Percentiles rank a stretch among this genome's conserved stretches.
Conservation (phyloP, 2,329 filamentous ascomycete genomes). For the Trichoderma semiorbis region DNA sequence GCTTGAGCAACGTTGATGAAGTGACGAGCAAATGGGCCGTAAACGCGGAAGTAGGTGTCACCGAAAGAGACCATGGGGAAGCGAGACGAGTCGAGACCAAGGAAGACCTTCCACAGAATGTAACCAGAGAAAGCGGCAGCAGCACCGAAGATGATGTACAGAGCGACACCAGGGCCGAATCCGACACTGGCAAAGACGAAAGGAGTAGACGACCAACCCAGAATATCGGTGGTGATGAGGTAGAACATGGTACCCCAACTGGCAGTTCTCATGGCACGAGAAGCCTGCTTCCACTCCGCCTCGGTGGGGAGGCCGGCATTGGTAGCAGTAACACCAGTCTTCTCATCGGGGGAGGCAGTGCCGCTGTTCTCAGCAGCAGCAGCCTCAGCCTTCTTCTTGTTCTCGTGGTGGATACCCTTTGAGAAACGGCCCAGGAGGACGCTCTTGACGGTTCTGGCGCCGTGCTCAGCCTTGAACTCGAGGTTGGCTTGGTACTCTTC, state of each 20-base stretch:
- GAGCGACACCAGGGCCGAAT: slow-evolving; percentile 12
- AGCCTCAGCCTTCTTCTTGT: slow-evolving; percentile 14
- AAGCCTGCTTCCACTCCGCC: slow-evolving; percentile 13
- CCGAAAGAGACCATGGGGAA: slow-evolving; percentile 15
- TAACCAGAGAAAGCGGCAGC: slow-evolving; percentile 9
- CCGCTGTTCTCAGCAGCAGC: not conserved
- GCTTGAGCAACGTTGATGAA: slow-evolving; percentile 14
- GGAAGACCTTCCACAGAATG: slow-evolving; percentile 13
- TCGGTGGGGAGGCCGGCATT: not conserved
- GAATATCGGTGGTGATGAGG: slow-evolving; percentile 13
- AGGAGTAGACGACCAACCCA: slow-evolving; percentile 12
- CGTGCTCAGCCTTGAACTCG: slow-evolving; percentile 6
- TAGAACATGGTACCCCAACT: slow-evolving; percentile 15
- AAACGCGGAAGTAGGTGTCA: slow-evolving; percentile 16
- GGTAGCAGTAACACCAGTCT: not conserved
- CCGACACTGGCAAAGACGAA: slow-evolving; percentile 17
- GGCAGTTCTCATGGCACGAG: slow-evolving; percentile 12
- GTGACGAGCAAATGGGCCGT: slow-evolving; percentile 9
- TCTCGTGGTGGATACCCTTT: slow-evolving; percentile 13
- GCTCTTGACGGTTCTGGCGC: slow-evolving; percentile 1
- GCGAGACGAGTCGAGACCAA: slow-evolving; percentile 13
- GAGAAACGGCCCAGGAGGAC: slow-evolving; percentile 3
- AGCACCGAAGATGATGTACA: slow-evolving; percentile 11
- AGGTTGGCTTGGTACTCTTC: slow-evolving; percentile 11
- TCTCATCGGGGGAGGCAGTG: not conserved